Evolutionary conservation across 495 filamentous ascomycete species (phyloP).

Genomic region (Stereocaulon alpinum): DNA sequence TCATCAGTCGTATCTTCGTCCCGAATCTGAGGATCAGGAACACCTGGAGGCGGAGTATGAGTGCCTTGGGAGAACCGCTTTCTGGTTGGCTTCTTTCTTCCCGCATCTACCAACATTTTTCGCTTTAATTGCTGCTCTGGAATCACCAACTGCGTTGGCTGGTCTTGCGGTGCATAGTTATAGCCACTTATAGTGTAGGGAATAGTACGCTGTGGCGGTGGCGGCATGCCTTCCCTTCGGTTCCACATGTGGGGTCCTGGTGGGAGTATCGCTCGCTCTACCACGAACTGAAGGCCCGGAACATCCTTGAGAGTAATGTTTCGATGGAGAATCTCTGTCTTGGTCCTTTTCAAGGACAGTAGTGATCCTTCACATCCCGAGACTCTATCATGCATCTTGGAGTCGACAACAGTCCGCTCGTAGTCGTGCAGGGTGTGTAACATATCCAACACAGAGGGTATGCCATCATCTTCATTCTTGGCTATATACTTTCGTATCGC

Average conservation of each 20-base stretch:
- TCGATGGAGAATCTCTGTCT: slow-evolving; percentile 2
- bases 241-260: neutral
- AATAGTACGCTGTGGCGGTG: neutral
- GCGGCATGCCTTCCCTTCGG: neutral
- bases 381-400: neutral
- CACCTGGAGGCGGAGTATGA: too few relatives aligned
- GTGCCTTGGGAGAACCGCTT: too few relatives aligned
- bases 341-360: slow-evolving; percentile 12
- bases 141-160: too few relatives aligned
- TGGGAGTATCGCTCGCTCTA: neutral
- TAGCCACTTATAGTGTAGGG: neutral
- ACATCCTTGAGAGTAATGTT: slow-evolving; percentile 12
- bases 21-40: too few relatives aligned
- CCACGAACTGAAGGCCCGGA: slow-evolving; percentile 12
- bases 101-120: too few relatives aligned
- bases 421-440: slow-evolving; percentile 9
- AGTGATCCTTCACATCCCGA: neutral
- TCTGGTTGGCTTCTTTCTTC: too few relatives aligned
- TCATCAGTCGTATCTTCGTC: too few relatives aligned
- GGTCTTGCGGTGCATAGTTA: too few relatives aligned
- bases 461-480: neutral
- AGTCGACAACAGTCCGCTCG: slow-evolving; percentile 3
- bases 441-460: slow-evolving; percentile 2
- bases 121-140: too few relatives aligned
- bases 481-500: slow-evolving; percentile 5